phyloP scores from a whole-genome alignment of 805 yeast species.

The Candida easanensis region DNA sequence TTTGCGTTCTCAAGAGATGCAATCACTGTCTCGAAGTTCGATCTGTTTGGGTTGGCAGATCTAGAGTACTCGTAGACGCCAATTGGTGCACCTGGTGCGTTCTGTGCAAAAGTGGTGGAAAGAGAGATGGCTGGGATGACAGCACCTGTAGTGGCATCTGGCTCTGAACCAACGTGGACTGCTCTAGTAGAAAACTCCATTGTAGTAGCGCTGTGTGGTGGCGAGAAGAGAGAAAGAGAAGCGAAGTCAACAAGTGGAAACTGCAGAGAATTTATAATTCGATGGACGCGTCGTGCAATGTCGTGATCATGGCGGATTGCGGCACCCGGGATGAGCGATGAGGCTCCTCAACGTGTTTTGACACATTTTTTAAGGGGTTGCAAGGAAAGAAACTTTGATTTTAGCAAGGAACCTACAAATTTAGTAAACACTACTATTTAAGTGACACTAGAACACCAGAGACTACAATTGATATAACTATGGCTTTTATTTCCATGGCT shows the following conservation, averaged over 20 bases:
- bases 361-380: too few relatives aligned
- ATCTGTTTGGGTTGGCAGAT: conserved; percentile 84
- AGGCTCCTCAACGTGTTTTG: too few relatives aligned
- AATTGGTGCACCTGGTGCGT: conserved; percentile 71
- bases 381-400: too few relatives aligned
- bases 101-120: conserved; percentile 82
- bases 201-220: conserved; percentile 20
- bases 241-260: not conserved
- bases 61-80: conserved; percentile 83
- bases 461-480: too few relatives aligned
- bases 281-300: not conserved
- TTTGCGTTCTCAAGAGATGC: conserved; percentile 78
- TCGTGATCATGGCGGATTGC: not conserved
- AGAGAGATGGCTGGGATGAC: conserved; percentile 82
- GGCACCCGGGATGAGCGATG: too few relatives aligned
- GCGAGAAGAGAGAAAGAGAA: conserved; percentile 7
- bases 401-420: too few relatives aligned
- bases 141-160: conserved; percentile 76
- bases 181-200: conserved; percentile 69
- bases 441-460: too few relatives aligned
- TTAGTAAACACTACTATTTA: too few relatives aligned
- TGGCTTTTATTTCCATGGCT: too few relatives aligned
- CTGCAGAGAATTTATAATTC: not conserved
- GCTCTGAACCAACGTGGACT: conserved; percentile 76
- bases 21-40: conserved; percentile 71